Conservation (phyloP, 2,329 filamentous ascomycete species). For the Phoma sp. region DNA sequence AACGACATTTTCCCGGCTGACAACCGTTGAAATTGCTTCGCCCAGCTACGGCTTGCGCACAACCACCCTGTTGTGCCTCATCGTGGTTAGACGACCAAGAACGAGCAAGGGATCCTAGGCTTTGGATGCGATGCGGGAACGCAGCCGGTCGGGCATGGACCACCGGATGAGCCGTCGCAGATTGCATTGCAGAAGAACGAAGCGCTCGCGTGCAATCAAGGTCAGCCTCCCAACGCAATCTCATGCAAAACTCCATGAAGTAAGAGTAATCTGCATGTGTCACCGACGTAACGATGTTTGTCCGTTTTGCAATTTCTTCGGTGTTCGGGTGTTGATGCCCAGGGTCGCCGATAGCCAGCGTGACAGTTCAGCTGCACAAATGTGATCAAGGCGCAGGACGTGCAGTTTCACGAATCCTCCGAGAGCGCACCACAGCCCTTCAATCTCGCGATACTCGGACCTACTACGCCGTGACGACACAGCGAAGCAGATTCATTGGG, state of each 20-base stretch:
- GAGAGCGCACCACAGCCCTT: background rate
- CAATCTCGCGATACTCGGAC: background rate
- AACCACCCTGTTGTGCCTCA: constrained; percentile 10
- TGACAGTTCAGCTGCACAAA: constrained; percentile 1
- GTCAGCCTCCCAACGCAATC: constrained; percentile 6
- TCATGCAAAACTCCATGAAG: constrained; percentile 2
- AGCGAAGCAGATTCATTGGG: background rate
- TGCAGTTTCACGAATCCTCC: constrained; percentile 11
- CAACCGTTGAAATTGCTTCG: constrained; percentile 15
- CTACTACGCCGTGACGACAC: background rate
- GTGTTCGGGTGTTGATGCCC: background rate
- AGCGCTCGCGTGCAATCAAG: constrained; percentile 15
- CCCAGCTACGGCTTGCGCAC: constrained; percentile 19
- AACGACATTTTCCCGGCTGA: constrained; percentile 10
- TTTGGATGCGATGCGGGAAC: background rate
- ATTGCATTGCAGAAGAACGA: constrained; percentile 7
- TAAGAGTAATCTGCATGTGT: constrained; percentile 2
- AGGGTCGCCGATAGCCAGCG: background rate
- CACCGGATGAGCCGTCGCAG: constrained; percentile 8
- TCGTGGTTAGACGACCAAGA: constrained; percentile 16
- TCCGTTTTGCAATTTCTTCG: constrained; percentile 2
- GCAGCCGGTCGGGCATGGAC: constrained; percentile 15
- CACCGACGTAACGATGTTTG: background rate
- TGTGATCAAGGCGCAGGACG: constrained; percentile 4
- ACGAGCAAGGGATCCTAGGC: constrained; percentile 17